Evolutionary conservation across 176 grass and related monocot genomes (phyloP).

Genomic region (bread wheat (Triticum aestivum)): DNA sequence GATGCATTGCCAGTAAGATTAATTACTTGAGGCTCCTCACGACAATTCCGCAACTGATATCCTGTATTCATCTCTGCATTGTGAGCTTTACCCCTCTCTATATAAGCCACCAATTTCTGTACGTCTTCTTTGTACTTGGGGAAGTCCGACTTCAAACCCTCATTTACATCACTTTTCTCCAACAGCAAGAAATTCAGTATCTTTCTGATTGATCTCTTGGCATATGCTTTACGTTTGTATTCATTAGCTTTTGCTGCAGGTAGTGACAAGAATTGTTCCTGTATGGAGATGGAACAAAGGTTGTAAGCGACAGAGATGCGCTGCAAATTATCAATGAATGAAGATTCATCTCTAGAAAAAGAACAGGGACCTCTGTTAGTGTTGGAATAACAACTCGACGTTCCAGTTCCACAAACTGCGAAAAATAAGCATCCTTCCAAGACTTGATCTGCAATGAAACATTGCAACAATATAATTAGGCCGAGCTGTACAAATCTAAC

Average conservation of each 20-base stretch:
- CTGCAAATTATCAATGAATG: not conserved
- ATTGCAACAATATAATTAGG: not conserved
- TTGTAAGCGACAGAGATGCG: not conserved
- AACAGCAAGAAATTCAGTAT: conserved; percentile 12
- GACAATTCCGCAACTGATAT: not conserved
- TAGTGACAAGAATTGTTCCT: conserved; percentile 20
- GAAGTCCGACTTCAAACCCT: not conserved
- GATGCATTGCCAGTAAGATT: not conserved
- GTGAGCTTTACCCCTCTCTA: not conserved
- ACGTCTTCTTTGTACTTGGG: not conserved
- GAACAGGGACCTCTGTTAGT: conserved; percentile 20
- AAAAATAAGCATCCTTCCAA: conserved; percentile 22
- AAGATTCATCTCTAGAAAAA: not conserved
- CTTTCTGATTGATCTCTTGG: not conserved
- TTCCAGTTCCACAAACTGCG: conserved; percentile 7
- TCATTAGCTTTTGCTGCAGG: not conserved
- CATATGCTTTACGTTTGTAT: not conserved
- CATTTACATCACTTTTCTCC: not conserved
- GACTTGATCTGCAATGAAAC: conserved; percentile 6
- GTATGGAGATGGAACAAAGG: not conserved
- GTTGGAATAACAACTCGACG: not conserved
- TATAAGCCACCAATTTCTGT: not conserved
- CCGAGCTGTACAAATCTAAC: not conserved
- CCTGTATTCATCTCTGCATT: not conserved
- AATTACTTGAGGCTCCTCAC: not conserved